Evolutionary conservation across 495 filamentous ascomycete species (phyloP).

Genomic region (Aspergillus baeticus): DNA sequence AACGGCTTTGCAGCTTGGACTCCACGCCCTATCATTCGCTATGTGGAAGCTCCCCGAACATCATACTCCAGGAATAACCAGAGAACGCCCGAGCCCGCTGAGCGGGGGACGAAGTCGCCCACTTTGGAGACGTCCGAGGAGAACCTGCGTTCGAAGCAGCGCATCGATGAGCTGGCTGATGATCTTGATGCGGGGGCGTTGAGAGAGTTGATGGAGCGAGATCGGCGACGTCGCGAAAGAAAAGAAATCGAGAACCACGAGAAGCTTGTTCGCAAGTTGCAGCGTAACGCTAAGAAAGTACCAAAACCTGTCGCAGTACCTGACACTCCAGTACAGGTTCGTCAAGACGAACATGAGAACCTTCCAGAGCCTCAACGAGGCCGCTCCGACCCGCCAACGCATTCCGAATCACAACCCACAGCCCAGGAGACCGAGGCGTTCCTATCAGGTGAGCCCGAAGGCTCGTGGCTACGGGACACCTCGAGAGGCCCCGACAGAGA

Average conservation of each 20-base stretch:
- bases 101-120: slow-evolving; percentile 42
- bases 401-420: slow-evolving; percentile 2
- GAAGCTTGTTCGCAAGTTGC: slow-evolving; percentile 63
- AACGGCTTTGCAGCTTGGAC: slow-evolving; percentile 71
- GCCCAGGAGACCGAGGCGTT: slow-evolving; percentile 9
- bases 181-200: slow-evolving; percentile 76
- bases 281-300: slow-evolving; percentile 68
- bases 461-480: slow-evolving; percentile 33
- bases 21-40: slow-evolving; percentile 76
- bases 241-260: slow-evolving; percentile 72
- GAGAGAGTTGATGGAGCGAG: slow-evolving; percentile 80
- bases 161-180: slow-evolving; percentile 79
- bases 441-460: slow-evolving; percentile 18
- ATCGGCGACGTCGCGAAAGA: slow-evolving; percentile 72
- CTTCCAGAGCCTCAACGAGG: slow-evolving; percentile 7
- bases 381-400: slow-evolving; percentile 1
- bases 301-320: slow-evolving; percentile 43
- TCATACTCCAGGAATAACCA: slow-evolving; percentile 31
- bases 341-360: slow-evolving; percentile 1
- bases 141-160: slow-evolving; percentile 62
- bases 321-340: background rate
- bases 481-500: slow-evolving; percentile 28
- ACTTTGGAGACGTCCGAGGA: slow-evolving; percentile 57
- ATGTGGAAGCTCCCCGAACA: slow-evolving; percentile 60
- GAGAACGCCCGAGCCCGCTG: slow-evolving; percentile 35